Evolutionary conservation across 345 rosid genomes (phyloP).

Genomic region (Conringia planisiliqua): DNA sequence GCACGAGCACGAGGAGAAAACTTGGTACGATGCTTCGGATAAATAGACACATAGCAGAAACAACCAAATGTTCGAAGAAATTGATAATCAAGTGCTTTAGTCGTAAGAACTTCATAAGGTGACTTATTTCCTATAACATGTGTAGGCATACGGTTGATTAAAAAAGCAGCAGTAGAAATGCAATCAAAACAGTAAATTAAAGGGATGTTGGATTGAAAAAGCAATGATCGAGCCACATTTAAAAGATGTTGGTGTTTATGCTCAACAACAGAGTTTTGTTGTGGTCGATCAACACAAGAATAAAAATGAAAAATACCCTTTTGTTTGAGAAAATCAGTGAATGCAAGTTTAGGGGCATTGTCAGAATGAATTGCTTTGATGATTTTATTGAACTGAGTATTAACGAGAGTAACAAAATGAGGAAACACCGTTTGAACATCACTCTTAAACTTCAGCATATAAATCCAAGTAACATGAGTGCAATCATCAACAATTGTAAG

Average conservation of each 20-base stretch:
- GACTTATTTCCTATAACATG: too few relatives aligned
- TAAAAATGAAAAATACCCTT: not conserved
- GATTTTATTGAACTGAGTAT: not conserved
- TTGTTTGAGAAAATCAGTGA: not conserved
- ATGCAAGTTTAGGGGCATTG: not conserved
- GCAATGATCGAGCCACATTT: not conserved
- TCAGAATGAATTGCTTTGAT: not conserved
- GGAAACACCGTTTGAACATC: not conserved
- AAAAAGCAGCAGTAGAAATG: not conserved
- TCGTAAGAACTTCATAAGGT: not conserved
- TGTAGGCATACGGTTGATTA: not conserved
- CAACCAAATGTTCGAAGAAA: not conserved
- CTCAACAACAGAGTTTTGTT: not conserved
- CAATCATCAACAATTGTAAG: not conserved
- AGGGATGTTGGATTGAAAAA: not conserved
- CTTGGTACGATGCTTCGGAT: not conserved
- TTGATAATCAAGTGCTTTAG: not conserved
- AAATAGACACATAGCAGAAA: not conserved
- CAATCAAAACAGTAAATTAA: not conserved
- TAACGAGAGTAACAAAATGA: not conserved
- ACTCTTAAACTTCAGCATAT: not conserved
- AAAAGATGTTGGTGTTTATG: not conserved
- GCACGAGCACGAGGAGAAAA: not conserved
- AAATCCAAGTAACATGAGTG: not conserved
- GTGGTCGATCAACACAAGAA: not conserved